Evolutionary conservation across 805 yeast genomes (phyloP).

Genomic region (Peterozyma toletana): DNA sequence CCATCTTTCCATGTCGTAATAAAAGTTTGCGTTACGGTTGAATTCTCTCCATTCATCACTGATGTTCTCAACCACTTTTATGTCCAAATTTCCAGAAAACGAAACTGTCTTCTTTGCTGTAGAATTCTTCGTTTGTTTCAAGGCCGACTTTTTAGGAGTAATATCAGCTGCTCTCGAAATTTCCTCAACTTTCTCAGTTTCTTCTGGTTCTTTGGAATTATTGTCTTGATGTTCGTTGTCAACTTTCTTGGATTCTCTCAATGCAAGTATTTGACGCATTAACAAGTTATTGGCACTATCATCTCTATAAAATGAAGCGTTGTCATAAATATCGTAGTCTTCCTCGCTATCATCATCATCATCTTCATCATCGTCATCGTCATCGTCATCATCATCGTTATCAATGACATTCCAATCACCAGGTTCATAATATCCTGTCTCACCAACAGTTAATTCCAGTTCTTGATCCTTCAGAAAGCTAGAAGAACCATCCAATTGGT

Average conservation of each 20-base stretch:
- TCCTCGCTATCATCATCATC: constrained; percentile 21
- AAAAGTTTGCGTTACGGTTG: constrained; percentile 12
- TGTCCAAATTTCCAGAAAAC: constrained; percentile 44
- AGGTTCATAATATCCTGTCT: constrained; percentile 16
- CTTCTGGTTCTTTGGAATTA: too few relatives aligned
- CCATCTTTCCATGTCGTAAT: neutral
- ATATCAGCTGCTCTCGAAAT: neutral
- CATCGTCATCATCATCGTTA: constrained; percentile 10
- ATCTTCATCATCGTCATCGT: constrained; percentile 13
- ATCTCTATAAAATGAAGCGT: constrained; percentile 12
- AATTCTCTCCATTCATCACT: constrained; percentile 36
- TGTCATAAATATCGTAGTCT: constrained; percentile 8
- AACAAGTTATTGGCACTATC: constrained; percentile 26
- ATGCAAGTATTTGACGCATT: constrained; percentile 30
- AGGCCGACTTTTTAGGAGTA: neutral
- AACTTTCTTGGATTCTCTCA: constrained; percentile 17
- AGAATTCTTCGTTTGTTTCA: neutral
- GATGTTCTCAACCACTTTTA: constrained; percentile 54
- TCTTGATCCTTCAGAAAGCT: constrained; percentile 31
- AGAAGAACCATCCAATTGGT: constrained; percentile 28
- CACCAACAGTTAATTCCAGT: constrained; percentile 21
- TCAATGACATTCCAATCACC: constrained; percentile 9
- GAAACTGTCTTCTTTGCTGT: constrained; percentile 11
- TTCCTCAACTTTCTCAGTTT: too few relatives aligned
- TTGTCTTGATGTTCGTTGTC: neutral